A percentile compares a stretch with the other conserved stretches of the same genome.
These are phyloP conservation scores for Tephrocybe sp. DNA, from an alignment of 768 basidiomycete genomes.

Conservation along the genomic window DNA sequence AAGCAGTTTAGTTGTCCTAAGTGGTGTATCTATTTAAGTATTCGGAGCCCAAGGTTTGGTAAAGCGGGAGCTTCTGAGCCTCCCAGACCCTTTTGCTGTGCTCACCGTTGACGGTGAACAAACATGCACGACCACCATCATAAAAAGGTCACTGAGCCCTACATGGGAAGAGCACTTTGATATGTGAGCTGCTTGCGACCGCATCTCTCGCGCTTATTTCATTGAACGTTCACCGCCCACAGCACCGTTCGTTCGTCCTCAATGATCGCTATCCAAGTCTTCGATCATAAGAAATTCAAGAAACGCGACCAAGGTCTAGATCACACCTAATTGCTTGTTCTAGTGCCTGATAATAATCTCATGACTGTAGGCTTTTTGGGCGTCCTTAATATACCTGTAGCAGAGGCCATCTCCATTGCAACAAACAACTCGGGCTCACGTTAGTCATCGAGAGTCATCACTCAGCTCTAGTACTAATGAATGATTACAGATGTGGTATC, in stretches of 20 bases:
- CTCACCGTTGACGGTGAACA: slow-evolving; percentile 86
- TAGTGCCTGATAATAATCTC: slow-evolving; percentile 25
- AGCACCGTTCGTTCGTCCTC: slow-evolving; percentile 77
- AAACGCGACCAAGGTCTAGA: slow-evolving; percentile 75
- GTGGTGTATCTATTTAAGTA: slow-evolving; percentile 43
- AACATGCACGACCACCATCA: slow-evolving; percentile 72
- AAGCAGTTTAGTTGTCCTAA: slow-evolving; percentile 1
- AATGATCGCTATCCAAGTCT: slow-evolving; percentile 80
- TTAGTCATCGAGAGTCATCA: slow-evolving; percentile 17
- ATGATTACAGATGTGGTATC: slow-evolving; percentile 59
- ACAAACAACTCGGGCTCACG: slow-evolving; percentile 40
- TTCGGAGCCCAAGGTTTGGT: slow-evolving; percentile 73
- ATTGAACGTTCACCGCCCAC: slow-evolving; percentile 8
- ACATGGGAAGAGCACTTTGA: slow-evolving; percentile 89
- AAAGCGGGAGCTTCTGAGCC: slow-evolving; percentile 76
- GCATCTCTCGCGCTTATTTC: slow-evolving; percentile 17
- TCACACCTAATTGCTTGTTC: slow-evolving; percentile 39
- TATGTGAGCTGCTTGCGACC: slow-evolving; percentile 54
- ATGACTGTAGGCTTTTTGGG: slow-evolving; percentile 51
- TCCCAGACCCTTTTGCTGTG: slow-evolving; percentile 89
- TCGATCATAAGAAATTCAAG: slow-evolving; percentile 88
- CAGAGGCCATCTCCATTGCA: slow-evolving; percentile 53
- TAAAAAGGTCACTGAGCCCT: slow-evolving; percentile 67
- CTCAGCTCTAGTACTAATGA: slow-evolving; percentile 24
- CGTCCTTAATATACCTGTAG: slow-evolving; percentile 53